Base-by-base conservation (phyloP, 768 basidiomycete genomes). In the Sutorius australiensis region DNA sequence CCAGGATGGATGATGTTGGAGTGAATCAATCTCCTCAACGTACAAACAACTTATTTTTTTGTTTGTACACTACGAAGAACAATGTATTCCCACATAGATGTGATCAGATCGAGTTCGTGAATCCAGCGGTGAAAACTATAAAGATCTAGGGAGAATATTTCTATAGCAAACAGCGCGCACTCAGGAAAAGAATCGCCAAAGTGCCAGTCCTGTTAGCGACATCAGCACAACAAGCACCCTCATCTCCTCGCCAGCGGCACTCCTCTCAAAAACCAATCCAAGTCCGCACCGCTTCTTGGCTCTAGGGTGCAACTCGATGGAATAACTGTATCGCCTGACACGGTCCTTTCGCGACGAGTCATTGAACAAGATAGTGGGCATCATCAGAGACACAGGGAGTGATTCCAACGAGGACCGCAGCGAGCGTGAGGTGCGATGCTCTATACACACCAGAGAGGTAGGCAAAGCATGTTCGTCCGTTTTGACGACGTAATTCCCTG, bases 401-500 rank as follows among this genome's bases (percentile, higher is more conserved):
- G 54, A 45, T 21, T 40, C 32, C 24, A 68, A 28, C 14, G 77
- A 61, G 67, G 73, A 61, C 62, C 66, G 32, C 16, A 68, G 47
- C 6, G 48, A 52, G 19, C 40, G 54, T 45, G 52, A 45, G 16
- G 72, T 66, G 41, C 70, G 72, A 56, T 75, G 73, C 66, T 87
- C 84, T 14, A 72, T 68, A 6, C 77, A 84, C 13, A 67, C 60
- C 16, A 89, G 73, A 39, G 69, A 75, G 9, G 77, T 65, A 1
- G 87, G 87, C 13, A 88, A 73, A 8, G 82, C 85, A 60, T 88
- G 80, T n/a, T 76, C 72, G 62, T 88, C 87, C 50, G 76, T 76
- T 9, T 75, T 67, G 27, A 87, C 72, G 53, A 77, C 74, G 61
- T 85, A 89, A 7, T 68, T 63, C n/a, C 85, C 87, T 11, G 75